Evolutionary conservation across 164 flowering plant species (phyloP).

Genomic region (Kalanchoe fedtschenkoi): DNA sequence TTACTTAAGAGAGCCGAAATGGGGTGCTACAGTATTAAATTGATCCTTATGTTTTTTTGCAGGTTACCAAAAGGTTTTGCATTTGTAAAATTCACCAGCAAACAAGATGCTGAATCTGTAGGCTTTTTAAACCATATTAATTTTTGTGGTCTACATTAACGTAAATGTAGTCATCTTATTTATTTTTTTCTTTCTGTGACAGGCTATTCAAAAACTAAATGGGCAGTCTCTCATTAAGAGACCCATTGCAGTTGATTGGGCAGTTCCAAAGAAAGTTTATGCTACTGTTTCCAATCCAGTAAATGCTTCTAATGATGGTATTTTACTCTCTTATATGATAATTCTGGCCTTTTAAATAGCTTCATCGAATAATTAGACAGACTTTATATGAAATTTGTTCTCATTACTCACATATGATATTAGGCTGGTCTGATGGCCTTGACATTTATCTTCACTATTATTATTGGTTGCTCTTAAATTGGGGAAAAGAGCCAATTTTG

Average conservation of each 20-base stretch:
- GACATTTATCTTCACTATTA: too few relatives aligned
- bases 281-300: constrained; percentile 25
- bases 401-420: too few relatives aligned
- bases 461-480: too few relatives aligned
- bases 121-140: constrained; percentile 3
- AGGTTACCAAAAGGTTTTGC: constrained; percentile 87
- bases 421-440: too few relatives aligned
- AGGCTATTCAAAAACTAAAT: constrained; percentile 83
- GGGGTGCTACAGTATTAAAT: not conserved
- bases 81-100: constrained; percentile 82
- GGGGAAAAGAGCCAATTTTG: too few relatives aligned
- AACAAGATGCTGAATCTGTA: constrained; percentile 89
- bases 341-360: not conserved
- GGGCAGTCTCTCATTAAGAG: constrained; percentile 62
- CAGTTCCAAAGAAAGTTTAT: constrained; percentile 78
- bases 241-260: constrained; percentile 97
- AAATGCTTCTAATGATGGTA: constrained; percentile 42
- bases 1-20: not conserved
- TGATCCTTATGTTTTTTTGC: constrained; percentile 13
- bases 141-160: not conserved
- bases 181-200: constrained; percentile 8
- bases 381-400: too few relatives aligned
- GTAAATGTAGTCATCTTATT: not conserved
- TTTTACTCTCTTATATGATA: constrained; percentile 4
- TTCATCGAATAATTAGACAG: too few relatives aligned